Evolutionary conservation across 2,329 filamentous ascomycete species (phyloP).

Genomic region (Dissoconium aciculare): DNA sequence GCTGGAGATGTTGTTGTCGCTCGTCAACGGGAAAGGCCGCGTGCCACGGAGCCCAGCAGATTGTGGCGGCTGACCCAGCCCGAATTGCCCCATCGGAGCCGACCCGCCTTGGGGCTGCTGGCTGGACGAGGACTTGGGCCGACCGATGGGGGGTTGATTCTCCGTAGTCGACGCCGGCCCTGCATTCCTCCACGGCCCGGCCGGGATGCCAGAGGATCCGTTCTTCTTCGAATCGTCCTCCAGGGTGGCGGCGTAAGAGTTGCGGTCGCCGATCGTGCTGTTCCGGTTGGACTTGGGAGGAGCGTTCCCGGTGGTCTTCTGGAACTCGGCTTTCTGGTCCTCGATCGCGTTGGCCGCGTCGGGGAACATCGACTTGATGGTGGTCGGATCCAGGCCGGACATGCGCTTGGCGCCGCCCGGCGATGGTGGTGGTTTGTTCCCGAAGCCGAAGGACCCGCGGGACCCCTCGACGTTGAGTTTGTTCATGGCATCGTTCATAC

Average conservation of each 20-base stretch:
- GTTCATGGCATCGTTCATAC: conserved; percentile 89
- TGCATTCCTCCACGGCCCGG: conserved; percentile 61
- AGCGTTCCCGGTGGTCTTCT: conserved; percentile 80
- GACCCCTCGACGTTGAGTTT: conserved; percentile 80
- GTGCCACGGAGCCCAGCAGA: conserved; percentile 67
- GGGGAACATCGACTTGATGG: conserved; percentile 97
- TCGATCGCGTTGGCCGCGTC: conserved; percentile 97
- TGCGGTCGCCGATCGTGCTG: conserved; percentile 65
- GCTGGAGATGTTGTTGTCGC: conserved; percentile 60
- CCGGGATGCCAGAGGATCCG: conserved; percentile 47
- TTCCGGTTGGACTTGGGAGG: conserved; percentile 89
- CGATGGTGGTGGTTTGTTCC: conserved; percentile 55
- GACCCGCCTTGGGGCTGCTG: conserved; percentile 47
- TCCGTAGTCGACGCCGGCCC: conserved; percentile 31
- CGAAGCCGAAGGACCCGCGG: conserved; percentile 61
- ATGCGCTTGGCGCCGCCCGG: conserved; percentile 66
- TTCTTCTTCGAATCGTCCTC: conserved; percentile 46
- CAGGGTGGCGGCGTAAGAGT: conserved; percentile 59
- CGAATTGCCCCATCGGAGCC: conserved; percentile 76
- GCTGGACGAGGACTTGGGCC: conserved; percentile 65
- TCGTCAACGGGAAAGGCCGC: conserved; percentile 50
- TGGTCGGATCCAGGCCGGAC: conserved; percentile 81
- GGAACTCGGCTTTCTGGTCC: conserved; percentile 94
- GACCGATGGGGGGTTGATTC: conserved; percentile 39
- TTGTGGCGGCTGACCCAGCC: conserved; percentile 53